Base-by-base conservation (phyloP, 192 early-diverging fungal genomes). In the Umbelopsis sp. region DNA sequence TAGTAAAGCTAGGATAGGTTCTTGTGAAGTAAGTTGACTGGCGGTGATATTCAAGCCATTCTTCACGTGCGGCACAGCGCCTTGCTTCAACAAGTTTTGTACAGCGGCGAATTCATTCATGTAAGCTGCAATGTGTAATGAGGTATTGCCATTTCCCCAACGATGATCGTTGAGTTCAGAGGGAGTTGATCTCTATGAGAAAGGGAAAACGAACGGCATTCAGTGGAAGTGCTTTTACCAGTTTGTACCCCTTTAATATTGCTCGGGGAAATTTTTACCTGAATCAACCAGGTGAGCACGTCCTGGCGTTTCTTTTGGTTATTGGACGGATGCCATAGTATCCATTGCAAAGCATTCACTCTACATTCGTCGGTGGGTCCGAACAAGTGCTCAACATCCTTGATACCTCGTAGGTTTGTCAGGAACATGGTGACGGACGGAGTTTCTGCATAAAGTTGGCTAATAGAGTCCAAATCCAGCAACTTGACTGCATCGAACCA, bases 41-140 rank as follows among this genome's bases (percentile, higher is more conserved):
- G 67, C 44, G 48, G 67, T 69, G 49, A 52, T 20, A 52, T 52
- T 52, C 33, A 69, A 49, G 12, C 67, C 47, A 30, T 69, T 69
- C 22, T 37, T 47, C 20, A 69, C 47, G 48, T 49, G 33, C 16
- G 67, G 22, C 21, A 41, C 5, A 49, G 67, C 67, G 48, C 67
- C 67, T 10, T 51, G 47, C 7, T 49, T 23, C 35, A 69, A 44
- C 30, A 69, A 18, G 11, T 9, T 12, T 48, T 69, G n/a, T 0
- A 69, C 67, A 33, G 20, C 37, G 48, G 47, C n/a, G 13, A 30
- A 11, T 52, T 69, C 67, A 48, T 52, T 52, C 37, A 27, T 49
- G 47, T 52, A 69, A 10, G 67, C 48, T 22, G 67, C 67, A 52
- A 69, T 49, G 47, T 69, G 67, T 12, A 69, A 41, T 22, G 67